Evolutionary conservation across 2,329 filamentous ascomycete species (phyloP), one percentile per base, ranked within the genome.

Genomic region (Decorospora gaudefroyi): DNA sequence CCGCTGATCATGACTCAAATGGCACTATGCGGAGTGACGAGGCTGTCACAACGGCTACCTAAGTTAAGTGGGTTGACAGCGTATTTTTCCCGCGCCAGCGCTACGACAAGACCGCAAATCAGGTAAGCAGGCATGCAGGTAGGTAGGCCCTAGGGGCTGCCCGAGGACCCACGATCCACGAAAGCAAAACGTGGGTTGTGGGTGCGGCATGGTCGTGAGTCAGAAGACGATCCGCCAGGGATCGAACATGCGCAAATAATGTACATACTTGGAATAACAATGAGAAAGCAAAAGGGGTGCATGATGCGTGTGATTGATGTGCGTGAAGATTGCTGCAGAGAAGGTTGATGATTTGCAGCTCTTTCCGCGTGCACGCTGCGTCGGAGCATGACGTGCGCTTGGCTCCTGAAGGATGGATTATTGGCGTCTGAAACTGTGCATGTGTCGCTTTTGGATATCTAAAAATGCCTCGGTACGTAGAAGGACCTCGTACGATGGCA

Each of bases 221-320:
- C 38, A 45, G 39, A 34, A 25, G n/a, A n/a, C 36, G 55, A 61
- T 61, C 57, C 57, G 51, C 51, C 57, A 57, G 39, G 57, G 57
- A 45, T 53, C 9, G n/a, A 25, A 18, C 35, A 44, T 32, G 30
- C 17, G 46, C 35, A 31, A 30, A 40, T 38, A n/a, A n/a, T n/a
- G n/a, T n/a, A n/a, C n/a, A n/a, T n/a, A n/a, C n/a, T n/a, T n/a
- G n/a, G n/a, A n/a, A n/a, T n/a, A n/a, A n/a, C n/a, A n/a, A n/a
- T n/a, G 17, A 17, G 18, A 16, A 25, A 31, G 46, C 46, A 48
- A 36, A 38, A 45, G 27, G 30, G 37, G 25, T 48, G 52, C 49
- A 57, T 54, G 53, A n/a, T 39, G 50, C 54, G 58, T 63, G 59
- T 65, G 61, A 63, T 49, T 45, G 49, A 51, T 52, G 49, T 53